Conservation (phyloP, 305 asterid species). For the Salvia sclarea region DNA sequence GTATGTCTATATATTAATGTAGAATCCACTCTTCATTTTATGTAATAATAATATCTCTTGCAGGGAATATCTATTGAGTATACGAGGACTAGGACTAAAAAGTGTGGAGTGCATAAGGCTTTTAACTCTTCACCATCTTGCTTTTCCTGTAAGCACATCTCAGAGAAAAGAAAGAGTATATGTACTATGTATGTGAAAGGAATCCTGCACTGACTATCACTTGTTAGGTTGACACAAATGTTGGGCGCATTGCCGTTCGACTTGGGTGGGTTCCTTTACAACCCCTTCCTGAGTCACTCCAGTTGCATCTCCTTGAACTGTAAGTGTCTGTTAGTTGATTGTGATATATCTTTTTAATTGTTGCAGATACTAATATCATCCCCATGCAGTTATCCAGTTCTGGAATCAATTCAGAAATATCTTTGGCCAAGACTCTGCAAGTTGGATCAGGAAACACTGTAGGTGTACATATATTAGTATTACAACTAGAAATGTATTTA, state of each 20-base stretch:
- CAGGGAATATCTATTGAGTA: constrained; percentile 89
- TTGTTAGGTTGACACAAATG: constrained; percentile 94
- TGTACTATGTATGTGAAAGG: constrained; percentile 27
- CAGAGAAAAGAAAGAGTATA: constrained; percentile 29
- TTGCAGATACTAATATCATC: constrained; percentile 34
- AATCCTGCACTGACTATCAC: constrained; percentile 38
- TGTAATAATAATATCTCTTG: constrained; percentile 27
- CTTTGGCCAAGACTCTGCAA: constrained; percentile 95
- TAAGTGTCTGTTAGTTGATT: constrained; percentile 45
- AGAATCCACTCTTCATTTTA: constrained; percentile 8
- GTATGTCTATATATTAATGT: constrained; percentile 15
- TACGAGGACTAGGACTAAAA: constrained; percentile 87
- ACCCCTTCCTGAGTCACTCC: constrained; percentile 93
- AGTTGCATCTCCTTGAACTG: constrained; percentile 94
- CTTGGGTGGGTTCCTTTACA: constrained; percentile 99
- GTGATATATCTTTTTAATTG: constrained; percentile 19
- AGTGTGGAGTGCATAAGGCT: constrained; percentile 97
- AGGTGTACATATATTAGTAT: constrained; percentile 30
- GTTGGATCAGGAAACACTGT: constrained; percentile 88
- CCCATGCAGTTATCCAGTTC: constrained; percentile 70
- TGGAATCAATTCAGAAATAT: constrained; percentile 85
- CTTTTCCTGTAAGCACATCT: constrained; percentile 77
- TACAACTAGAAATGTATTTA: constrained; percentile 20
- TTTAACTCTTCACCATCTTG: constrained; percentile 83
- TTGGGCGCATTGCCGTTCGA: constrained; percentile 94